Conservation (phyloP, 2,329 filamentous ascomycete genomes). For the Scortechinia acanthostroma region DNA sequence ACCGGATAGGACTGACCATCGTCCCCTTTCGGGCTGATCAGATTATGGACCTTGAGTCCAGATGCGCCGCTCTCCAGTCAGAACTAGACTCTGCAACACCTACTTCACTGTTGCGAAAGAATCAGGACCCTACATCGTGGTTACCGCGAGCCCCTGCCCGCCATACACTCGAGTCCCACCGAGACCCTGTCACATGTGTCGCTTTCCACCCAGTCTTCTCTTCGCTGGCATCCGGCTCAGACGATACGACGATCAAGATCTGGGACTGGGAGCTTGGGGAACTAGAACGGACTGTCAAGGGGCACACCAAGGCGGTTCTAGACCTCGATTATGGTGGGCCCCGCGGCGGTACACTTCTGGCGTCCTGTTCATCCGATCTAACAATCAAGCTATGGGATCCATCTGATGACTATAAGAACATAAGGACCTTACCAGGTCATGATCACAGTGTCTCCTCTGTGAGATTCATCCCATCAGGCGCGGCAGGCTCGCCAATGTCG, state of each 20-base stretch:
- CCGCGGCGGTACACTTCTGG: conserved; percentile 54
- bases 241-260: conserved; percentile 90
- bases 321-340: conserved; percentile 89
- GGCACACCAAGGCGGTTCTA: conserved; percentile 80
- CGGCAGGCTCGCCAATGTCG: conserved; percentile 69
- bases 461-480: conserved; percentile 79
- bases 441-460: conserved; percentile 87
- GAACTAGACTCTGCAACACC: conserved; percentile 81
- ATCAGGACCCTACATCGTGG: conserved; percentile 80
- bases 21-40: conserved; percentile 29
- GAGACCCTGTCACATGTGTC: conserved; percentile 74
- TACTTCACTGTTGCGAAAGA: conserved; percentile 67
- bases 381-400: conserved; percentile 96
- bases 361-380: conserved; percentile 77
- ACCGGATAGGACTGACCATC: conserved; percentile 5
- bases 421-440: conserved; percentile 81
- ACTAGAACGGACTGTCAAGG: conserved; percentile 82
- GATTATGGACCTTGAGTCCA: conserved; percentile 89
- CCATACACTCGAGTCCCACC: conserved; percentile 77
- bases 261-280: conserved; percentile 96
- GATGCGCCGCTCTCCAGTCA: conserved; percentile 65
- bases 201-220: conserved; percentile 91
- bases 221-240: conserved; percentile 80
- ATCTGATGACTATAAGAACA: conserved; percentile 88
- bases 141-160: conserved; percentile 76